Evolutionary conservation across 2,329 filamentous ascomycete genomes (phyloP), one percentile per base, ranked within the genome.

Genomic region (Triangularia verruculosa): DNA sequence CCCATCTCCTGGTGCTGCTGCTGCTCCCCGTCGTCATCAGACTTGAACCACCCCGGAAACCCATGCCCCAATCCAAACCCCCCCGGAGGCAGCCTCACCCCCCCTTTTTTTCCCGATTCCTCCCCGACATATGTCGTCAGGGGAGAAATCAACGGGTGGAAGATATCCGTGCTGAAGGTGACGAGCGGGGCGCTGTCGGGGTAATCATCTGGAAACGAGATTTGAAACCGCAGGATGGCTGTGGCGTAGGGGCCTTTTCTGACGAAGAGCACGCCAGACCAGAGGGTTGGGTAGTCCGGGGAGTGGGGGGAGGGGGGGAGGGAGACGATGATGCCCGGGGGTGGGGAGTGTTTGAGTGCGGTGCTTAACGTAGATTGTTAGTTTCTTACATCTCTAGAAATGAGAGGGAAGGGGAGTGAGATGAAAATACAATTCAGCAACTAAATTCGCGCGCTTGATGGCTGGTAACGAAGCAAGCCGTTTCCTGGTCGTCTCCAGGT

Each of bases 201-300:
- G 74, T 96, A 97, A 43, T 84, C 83, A 65, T 89, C 82, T 34
- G 93, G 91, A 72, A 98, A 98, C 24, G 89, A 89, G 68, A 98
- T 90, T 70, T 95, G 89, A 77, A 98, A 71, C 71, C 93, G 90
- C 67, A 98, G 84, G 70, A 97, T 86, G 55, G 93, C 91, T 64
- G 91, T 89, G 20, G 91, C 85, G 78, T 97, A 99, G 17, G 95
- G 24, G 95, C 94, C 94, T 81, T 91, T 89, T 62, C 92, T 90
- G 66, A 97, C 87, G 74, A 98, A 98, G 27, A 98, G 82, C 20
- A 96, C 90, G n/a, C 92, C 93, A 30, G 89, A 89, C 94, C 94
- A 98, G 57, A 93, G 79, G 15, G 87, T 87, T 17, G 91, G 87
- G 73, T 97, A 89, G 24, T 90, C 90, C 7, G 22, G 22, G 7